phyloP scores from a whole-genome alignment of 371 early-diverging fungal species.

The Mortierella sp. region DNA sequence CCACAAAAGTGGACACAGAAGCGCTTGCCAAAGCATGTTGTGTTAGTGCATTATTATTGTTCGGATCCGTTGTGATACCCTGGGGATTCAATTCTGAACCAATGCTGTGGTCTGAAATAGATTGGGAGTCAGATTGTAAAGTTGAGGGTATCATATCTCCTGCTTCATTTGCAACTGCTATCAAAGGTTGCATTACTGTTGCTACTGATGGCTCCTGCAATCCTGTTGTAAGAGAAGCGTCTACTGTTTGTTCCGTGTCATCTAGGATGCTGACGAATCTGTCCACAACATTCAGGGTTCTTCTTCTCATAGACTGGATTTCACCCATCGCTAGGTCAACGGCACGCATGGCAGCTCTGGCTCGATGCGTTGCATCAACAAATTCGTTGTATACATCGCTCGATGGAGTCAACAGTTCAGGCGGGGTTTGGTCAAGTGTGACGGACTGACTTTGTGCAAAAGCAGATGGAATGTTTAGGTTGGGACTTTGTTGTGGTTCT shows the following conservation, averaged over 20 bases:
- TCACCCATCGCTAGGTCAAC: not conserved
- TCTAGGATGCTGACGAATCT: not conserved
- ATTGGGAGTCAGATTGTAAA: not conserved
- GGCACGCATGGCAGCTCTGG: not conserved
- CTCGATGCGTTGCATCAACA: not conserved
- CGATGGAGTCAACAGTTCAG: not conserved
- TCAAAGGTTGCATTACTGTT: not conserved
- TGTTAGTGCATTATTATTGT: not conserved
- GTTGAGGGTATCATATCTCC: not conserved
- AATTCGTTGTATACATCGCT: not conserved
- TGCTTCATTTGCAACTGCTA: not conserved
- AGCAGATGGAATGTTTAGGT: not conserved
- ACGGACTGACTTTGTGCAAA: not conserved
- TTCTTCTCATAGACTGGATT: not conserved
- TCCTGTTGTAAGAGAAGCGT: not conserved
- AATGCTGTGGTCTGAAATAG: not conserved
- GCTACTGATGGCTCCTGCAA: not conserved
- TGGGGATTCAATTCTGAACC: not conserved
- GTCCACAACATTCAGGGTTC: conserved; percentile 1
- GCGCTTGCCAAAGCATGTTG: not conserved
- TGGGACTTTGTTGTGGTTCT: not conserved
- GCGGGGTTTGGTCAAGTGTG: not conserved
- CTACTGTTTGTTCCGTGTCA: not conserved
- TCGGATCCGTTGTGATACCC: not conserved
- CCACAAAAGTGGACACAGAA: not conserved